A percentile compares a stretch with the other conserved stretches of the same genome.
phyloP scores from a whole-genome alignment of 2,329 filamentous ascomycete species.

The Didymella exigua region DNA sequence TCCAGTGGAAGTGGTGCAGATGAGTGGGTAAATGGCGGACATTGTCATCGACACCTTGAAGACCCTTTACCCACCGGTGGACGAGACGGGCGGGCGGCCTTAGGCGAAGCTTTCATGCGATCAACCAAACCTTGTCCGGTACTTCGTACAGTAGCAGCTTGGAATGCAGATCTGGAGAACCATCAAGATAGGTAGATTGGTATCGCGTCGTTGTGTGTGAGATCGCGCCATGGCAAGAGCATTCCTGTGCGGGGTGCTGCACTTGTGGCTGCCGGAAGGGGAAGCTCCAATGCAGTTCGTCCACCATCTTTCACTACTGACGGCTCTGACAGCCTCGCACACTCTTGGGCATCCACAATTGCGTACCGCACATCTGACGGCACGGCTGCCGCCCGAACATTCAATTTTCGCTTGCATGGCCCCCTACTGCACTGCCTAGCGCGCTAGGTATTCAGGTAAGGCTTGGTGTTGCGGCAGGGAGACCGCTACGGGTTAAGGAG shows the following conservation, averaged over 20 bases:
- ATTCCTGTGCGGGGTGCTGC: conserved; percentile 17
- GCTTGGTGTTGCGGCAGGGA: conserved; percentile 30
- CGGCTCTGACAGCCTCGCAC: conserved; percentile 7
- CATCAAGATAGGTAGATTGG: conserved; percentile 4
- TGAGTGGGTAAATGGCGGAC: neutral
- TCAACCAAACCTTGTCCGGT: conserved; percentile 13
- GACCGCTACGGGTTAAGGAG: conserved; percentile 25
- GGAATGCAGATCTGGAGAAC: conserved; percentile 20
- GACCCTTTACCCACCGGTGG: conserved; percentile 12
- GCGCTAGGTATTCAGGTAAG: conserved; percentile 16
- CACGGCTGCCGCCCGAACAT: conserved; percentile 10
- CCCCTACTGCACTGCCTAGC: conserved; percentile 19
- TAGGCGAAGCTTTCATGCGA: conserved; percentile 12
- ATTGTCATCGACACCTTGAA: conserved; percentile 1
- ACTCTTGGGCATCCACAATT: conserved; percentile 12
- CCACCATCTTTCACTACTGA: conserved; percentile 7
- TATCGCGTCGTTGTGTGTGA: conserved; percentile 15
- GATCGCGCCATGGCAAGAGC: conserved; percentile 17
- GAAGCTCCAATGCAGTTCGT: conserved; percentile 15
- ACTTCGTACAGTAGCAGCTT: conserved; percentile 7
- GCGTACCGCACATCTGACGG: conserved; percentile 11
- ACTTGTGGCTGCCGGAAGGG: conserved; percentile 1
- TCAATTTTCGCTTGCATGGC: conserved; percentile 18
- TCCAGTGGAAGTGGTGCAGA: neutral
- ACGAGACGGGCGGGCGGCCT: conserved; percentile 15